Evolutionary conservation across 176 grass and related monocot genomes (phyloP).

Genomic region (Carex parvula): DNA sequence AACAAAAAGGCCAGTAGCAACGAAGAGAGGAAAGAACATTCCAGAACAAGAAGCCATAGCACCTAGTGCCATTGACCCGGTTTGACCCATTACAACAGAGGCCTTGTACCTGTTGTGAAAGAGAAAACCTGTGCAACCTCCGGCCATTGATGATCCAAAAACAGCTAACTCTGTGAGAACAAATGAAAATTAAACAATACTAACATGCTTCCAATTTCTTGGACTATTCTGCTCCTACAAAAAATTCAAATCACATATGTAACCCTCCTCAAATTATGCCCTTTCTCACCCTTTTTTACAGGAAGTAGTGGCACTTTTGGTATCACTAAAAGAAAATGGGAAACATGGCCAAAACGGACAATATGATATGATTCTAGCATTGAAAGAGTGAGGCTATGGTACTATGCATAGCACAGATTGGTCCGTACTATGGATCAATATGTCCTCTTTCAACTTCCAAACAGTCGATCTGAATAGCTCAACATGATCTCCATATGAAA

Average conservation of each 20-base stretch:
- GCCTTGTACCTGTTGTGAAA: slow-evolving; percentile 85
- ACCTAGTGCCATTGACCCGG: slow-evolving; percentile 76
- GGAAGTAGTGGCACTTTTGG: neutral
- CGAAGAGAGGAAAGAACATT: slow-evolving; percentile 87
- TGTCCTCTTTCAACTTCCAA: too few relatives aligned
- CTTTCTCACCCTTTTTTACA: neutral
- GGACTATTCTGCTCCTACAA: slow-evolving; percentile 11
- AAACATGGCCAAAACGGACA: neutral
- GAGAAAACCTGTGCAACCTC: slow-evolving; percentile 86
- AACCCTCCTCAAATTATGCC: neutral
- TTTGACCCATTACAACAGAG: slow-evolving; percentile 72
- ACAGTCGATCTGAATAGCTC: too few relatives aligned
- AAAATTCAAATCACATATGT: neutral
- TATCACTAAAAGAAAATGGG: neutral
- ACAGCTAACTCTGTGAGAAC: slow-evolving; percentile 57
- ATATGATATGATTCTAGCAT: neutral
- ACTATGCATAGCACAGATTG: too few relatives aligned
- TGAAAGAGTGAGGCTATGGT: too few relatives aligned
- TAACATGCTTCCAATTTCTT: neutral
- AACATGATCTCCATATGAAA: too few relatives aligned
- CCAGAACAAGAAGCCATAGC: slow-evolving; percentile 82
- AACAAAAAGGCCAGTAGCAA: slow-evolving; percentile 56
- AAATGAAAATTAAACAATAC: slow-evolving; percentile 14
- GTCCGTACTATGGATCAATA: too few relatives aligned
- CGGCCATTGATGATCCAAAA: slow-evolving; percentile 93